Conservation (phyloP, 176 grass and related monocot genomes). For the Eleusine indica region DNA sequence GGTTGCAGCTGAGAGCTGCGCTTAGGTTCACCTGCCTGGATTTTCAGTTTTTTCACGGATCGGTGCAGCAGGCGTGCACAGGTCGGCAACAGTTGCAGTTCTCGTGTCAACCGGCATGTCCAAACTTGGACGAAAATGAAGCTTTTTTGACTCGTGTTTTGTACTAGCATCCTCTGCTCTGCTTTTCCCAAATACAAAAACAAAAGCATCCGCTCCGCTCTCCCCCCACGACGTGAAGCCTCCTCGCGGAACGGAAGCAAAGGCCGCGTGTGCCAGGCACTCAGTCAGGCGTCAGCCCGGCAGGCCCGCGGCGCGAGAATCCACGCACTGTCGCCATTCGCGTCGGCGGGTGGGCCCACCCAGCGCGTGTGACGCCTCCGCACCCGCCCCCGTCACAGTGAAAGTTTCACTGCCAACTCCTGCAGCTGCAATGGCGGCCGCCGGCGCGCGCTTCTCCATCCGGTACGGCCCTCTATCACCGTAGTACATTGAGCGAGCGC, state of each 20-base stretch:
- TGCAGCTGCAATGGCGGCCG: constrained; percentile 27
- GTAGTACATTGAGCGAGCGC: not conserved
- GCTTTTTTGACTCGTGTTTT: constrained; percentile 20
- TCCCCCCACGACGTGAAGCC: not conserved
- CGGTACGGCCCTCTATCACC: constrained; percentile 27
- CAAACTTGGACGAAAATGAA: not conserved
- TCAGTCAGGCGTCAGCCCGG: not conserved
- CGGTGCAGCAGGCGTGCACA: not conserved
- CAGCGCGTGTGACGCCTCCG: not conserved
- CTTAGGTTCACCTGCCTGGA: not conserved
- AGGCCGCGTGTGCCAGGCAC: not conserved
- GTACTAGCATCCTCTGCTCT: not conserved
- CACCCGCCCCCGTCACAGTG: not conserved
- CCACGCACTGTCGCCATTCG: not conserved
- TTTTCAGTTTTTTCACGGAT: not conserved
- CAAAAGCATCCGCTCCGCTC: not conserved
- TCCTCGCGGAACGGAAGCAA: not conserved
- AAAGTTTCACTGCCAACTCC: not conserved
- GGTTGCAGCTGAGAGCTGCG: not conserved
- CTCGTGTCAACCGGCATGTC: not conserved
- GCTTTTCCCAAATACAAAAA: no score
- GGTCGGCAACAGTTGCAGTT: not conserved
- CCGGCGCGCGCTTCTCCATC: constrained; percentile 48
- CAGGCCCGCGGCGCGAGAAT: not conserved
- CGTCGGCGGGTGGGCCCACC: not conserved